Percentiles rank a stretch among this genome's conserved stretches.
Evolutionary conservation across 2,329 filamentous ascomycete species (phyloP).

Genomic region (Lecanicillium sp.): DNA sequence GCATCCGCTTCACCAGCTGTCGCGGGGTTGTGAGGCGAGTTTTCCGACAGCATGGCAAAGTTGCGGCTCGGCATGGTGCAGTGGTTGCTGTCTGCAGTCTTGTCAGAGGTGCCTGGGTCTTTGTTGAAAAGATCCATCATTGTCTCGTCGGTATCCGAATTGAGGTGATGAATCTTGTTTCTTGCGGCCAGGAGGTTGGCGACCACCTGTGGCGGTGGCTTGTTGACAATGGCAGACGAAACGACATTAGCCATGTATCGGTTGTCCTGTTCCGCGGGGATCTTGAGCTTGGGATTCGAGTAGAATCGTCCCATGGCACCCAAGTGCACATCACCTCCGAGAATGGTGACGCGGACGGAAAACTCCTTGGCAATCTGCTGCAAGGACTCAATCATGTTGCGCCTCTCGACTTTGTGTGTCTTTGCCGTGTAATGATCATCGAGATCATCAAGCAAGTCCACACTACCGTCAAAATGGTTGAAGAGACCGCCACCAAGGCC

Average conservation of each 20-base stretch:
- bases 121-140: slow-evolving; percentile 87
- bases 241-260: slow-evolving; percentile 94
- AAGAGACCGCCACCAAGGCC: slow-evolving; percentile 78
- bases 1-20: slow-evolving; percentile 15
- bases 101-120: slow-evolving; percentile 71
- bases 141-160: slow-evolving; percentile 76
- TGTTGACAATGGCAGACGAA: slow-evolving; percentile 92
- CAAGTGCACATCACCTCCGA: slow-evolving; percentile 90
- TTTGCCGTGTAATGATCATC: slow-evolving; percentile 94
- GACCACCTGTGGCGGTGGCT: slow-evolving; percentile 78
- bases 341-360: slow-evolving; percentile 82
- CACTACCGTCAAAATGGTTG: slow-evolving; percentile 88
- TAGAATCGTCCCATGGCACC: slow-evolving; percentile 92
- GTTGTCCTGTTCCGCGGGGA: slow-evolving; percentile 74
- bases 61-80: slow-evolving; percentile 91
- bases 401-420: slow-evolving; percentile 85
- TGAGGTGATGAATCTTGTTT: slow-evolving; percentile 71
- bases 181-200: slow-evolving; percentile 84
- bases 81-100: slow-evolving; percentile 67
- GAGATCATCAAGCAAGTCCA: slow-evolving; percentile 85
- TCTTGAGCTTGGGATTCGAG: slow-evolving; percentile 70
- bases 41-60: slow-evolving; percentile 85
- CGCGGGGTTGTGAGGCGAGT: slow-evolving; percentile 51
- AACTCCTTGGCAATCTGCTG: slow-evolving; percentile 79
- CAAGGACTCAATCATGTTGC: slow-evolving; percentile 67